Conservation (phyloP, 306 rosid genomes). For the Sicyos baderoa region DNA sequence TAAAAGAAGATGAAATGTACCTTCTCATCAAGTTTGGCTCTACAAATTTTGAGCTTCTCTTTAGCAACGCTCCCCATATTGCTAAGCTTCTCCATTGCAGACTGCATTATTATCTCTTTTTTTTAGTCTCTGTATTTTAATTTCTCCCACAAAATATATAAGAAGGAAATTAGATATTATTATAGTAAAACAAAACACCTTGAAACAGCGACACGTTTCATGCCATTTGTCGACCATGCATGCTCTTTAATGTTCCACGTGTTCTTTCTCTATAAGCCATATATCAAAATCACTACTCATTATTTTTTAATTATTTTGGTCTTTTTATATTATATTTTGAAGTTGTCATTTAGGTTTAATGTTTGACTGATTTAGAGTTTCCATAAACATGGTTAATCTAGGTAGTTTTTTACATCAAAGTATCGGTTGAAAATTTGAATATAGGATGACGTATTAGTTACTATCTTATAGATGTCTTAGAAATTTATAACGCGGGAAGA, state of each 20-base stretch:
- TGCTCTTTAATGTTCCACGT: not conserved
- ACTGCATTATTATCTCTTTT: conserved; percentile 33
- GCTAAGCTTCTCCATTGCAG: conserved; percentile 49
- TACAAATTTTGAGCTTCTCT: conserved; percentile 32
- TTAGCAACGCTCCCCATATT: conserved; percentile 52
- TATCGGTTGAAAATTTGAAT: too few relatives aligned
- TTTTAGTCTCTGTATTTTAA: not conserved
- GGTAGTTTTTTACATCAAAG: too few relatives aligned
- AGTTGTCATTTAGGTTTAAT: not conserved
- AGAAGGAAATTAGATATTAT: not conserved
- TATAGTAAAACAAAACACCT: not conserved
- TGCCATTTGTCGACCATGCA: conserved; percentile 17
- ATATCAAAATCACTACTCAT: not conserved
- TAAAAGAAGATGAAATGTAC: conserved; percentile 20
- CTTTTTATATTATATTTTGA: too few relatives aligned
- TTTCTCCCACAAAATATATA: not conserved
- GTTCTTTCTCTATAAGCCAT: not conserved
- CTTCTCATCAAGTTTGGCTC: conserved; percentile 55
- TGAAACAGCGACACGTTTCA: not conserved
- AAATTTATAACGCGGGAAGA: too few relatives aligned
- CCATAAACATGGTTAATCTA: too few relatives aligned
- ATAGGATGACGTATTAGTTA: too few relatives aligned
- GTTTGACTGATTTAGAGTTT: too few relatives aligned
- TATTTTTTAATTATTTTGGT: too few relatives aligned
- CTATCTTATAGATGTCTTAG: too few relatives aligned